Conservation (phyloP, 345 rosid species). For the Syzygium aromaticum region DNA sequence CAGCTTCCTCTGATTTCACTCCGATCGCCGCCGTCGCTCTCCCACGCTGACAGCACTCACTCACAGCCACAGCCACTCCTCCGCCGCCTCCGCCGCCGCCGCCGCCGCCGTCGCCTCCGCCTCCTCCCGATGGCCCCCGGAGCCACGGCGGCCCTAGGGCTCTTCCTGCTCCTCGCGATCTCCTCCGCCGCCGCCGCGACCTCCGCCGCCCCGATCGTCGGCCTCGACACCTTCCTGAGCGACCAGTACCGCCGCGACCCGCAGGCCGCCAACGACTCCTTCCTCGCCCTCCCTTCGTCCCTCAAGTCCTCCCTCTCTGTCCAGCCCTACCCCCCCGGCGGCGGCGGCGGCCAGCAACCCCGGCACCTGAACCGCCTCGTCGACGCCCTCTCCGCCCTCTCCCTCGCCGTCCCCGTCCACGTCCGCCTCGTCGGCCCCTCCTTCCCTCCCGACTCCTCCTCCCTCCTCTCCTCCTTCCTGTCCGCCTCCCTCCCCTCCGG, state of each 20-base stretch:
- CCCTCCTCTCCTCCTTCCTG: constrained; percentile 37
- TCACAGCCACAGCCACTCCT: neutral
- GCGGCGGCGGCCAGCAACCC: constrained; percentile 1
- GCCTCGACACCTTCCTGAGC: constrained; percentile 55
- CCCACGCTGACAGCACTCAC: neutral
- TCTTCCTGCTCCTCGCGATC: constrained; percentile 11
- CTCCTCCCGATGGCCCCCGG: neutral
- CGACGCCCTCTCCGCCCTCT: constrained; percentile 39
- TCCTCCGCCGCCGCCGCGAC: neutral
- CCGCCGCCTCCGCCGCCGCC: neutral
- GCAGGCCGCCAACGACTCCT: constrained; percentile 56
- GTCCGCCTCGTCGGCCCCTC: constrained; percentile 52
- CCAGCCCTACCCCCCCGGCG: constrained; percentile 3
- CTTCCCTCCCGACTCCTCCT: constrained; percentile 44
- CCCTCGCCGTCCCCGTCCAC: constrained; percentile 45
- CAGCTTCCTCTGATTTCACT: neutral
- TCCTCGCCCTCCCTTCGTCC: constrained; percentile 47
- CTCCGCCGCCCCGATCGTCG: constrained; percentile 30
- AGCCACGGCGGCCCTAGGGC: constrained; percentile 3
- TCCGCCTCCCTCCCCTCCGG: constrained; percentile 31
- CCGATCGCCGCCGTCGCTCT: neutral
- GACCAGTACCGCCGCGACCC: constrained; percentile 52
- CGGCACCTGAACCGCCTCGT: constrained; percentile 2
- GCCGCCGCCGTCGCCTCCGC: neutral
- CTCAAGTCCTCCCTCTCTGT: constrained; percentile 36